Base-by-base conservation (phyloP, 139 green algal species). In the Haematococcus sp. region DNA sequence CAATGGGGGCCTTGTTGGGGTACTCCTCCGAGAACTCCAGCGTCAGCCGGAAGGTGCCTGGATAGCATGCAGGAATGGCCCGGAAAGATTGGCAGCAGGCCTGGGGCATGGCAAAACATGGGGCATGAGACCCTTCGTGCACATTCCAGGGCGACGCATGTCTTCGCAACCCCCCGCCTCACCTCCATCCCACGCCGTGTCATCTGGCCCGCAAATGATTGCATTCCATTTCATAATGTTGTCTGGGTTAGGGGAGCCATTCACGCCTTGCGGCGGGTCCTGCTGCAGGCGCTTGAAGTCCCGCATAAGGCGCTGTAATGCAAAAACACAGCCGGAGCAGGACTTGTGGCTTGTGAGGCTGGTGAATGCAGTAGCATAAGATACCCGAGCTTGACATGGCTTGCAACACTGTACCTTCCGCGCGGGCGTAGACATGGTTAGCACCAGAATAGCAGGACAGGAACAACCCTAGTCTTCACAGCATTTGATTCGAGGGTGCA, bases 221-320 rank as follows among this genome's bases (percentile, higher is more conserved):
- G 95, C 95, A 67, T 98, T 98, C 96, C 96, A 99, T 0, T 76
- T 70, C 95, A 99, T 98, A 70, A 99, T 97, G 87, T 98, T 98
- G 63, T 97, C 90, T 9, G 90, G 85, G 28, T 93, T 91, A 1
- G 96, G 96, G 23, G 88, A 92, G 27, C 86, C 96, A 78, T 96
- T 98, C 0, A 99, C 91, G 4, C 96, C 96, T 52, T 96, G 87
- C 1, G 95, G 96, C 34, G 95, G 94, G 74, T 99, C 96, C 27
- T 92, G 83, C 56, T 94, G 89, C 44, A 99, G 79, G 1, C 90
- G 74, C 70, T 93, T 94, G 80, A 97, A 98, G 70, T 98, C 94
- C 22, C 92, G 78, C 86, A 98, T 95, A 1, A 98, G 72, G 0
- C 94, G 84, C 88, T 97, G 84, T 69, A 28, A 31, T 16, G 70